Evolutionary conservation across 2,329 filamentous ascomycete species (phyloP).

Genomic region (Hymenoscyphus occultus): DNA sequence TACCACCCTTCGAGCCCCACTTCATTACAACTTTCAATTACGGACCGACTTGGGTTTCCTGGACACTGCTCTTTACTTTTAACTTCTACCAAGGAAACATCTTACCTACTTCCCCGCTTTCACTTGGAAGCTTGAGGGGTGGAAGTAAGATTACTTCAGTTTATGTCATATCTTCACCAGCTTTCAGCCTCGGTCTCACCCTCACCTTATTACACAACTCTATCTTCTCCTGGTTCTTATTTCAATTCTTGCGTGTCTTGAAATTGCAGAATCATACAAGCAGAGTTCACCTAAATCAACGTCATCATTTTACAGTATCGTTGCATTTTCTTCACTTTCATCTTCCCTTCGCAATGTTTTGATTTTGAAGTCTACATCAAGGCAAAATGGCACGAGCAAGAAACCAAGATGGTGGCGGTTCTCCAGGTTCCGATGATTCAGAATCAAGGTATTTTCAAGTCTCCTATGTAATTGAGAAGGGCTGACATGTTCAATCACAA

Average conservation of each 20-base stretch:
- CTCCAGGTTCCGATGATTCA: background rate
- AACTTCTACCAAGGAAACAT: no score
- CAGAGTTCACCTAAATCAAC: background rate
- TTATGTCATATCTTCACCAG: no score
- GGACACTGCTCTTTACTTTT: no score
- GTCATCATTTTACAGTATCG: background rate
- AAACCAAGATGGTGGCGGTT: background rate
- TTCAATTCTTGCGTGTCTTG: background rate
- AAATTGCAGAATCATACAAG: background rate
- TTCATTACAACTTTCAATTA: no score
- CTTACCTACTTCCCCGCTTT: no score
- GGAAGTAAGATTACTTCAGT: no score
- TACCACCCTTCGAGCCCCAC: no score
- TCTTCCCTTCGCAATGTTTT: background rate
- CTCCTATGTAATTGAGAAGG: background rate
- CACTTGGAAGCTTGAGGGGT: no score
- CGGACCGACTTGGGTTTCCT: no score
- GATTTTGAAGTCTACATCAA: background rate
- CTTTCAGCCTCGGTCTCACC: background rate
- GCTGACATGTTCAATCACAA: background rate
- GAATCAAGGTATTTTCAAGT: background rate
- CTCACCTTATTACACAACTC: background rate
- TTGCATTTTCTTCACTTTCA: background rate
- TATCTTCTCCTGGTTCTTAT: background rate
- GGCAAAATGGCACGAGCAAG: background rate